Conservation (phyloP, 805 yeast genomes). For the Maudiozyma saulgeensis region DNA sequence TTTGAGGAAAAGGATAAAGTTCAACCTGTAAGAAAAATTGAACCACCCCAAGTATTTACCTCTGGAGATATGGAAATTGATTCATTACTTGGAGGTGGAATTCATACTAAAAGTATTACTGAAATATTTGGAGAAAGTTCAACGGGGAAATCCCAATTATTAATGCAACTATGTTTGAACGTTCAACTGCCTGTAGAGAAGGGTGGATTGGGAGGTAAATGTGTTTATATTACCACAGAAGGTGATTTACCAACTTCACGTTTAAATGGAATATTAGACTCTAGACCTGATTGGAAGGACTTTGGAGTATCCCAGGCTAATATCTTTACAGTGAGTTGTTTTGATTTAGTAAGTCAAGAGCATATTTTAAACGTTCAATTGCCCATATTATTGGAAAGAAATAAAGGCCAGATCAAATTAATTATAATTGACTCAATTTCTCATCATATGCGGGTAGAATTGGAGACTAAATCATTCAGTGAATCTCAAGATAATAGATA, state of each 20-base stretch:
- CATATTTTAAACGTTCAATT: conserved; percentile 62
- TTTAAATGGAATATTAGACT: conserved; percentile 39
- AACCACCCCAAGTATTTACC: conserved; percentile 29
- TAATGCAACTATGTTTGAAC: conserved; percentile 54
- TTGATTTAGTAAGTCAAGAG: conserved; percentile 63
- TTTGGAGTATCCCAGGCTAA: conserved; percentile 32
- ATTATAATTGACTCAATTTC: conserved; percentile 75
- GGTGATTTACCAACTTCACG: conserved; percentile 59
- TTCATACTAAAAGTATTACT: conserved; percentile 45
- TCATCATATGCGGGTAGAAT: conserved; percentile 65
- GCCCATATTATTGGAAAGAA: conserved; percentile 42
- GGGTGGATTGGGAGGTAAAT: conserved; percentile 42
- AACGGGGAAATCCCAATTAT: conserved; percentile 76
- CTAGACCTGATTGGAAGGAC: conserved; percentile 26
- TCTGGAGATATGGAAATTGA: conserved; percentile 49
- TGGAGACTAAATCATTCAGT: conserved; percentile 32
- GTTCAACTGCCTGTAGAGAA: conserved; percentile 41
- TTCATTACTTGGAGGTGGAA: conserved; percentile 43
- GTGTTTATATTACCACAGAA: conserved; percentile 77
- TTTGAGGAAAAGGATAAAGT: conserved; percentile 6
- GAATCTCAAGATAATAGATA: conserved; percentile 34
- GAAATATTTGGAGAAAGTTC: conserved; percentile 83
- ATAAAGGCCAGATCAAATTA: conserved; percentile 36
- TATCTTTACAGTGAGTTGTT: conserved; percentile 48
- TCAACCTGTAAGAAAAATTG: not conserved